These are phyloP conservation scores for Curvularia lunata DNA, from an alignment of 2,329 filamentous ascomycete genomes.

Conservation along the genomic window DNA sequence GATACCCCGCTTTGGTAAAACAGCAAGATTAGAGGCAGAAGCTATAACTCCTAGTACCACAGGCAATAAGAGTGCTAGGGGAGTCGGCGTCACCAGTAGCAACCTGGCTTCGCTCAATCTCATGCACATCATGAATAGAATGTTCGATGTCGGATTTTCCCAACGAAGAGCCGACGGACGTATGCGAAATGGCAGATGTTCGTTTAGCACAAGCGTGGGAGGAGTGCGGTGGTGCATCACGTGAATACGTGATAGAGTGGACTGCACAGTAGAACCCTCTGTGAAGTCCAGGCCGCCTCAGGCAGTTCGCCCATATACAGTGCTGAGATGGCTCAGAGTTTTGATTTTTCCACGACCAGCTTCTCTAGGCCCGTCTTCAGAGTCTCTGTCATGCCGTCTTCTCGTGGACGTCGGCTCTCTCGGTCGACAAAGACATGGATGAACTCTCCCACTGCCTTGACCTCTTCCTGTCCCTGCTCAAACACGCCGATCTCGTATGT, in stretches of 20 bases:
- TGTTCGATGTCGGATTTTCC: not conserved
- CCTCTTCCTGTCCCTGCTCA: slow-evolving; percentile 71
- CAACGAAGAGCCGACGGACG: not conserved
- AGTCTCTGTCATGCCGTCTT: slow-evolving; percentile 66
- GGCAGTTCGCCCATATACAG: too few species aligned
- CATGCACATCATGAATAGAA: not conserved
- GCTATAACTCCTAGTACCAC: not conserved
- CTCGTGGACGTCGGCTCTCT: slow-evolving; percentile 69
- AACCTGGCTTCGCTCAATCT: not conserved
- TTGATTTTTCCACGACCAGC: slow-evolving; percentile 31
- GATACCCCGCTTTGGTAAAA: slow-evolving; percentile 1
- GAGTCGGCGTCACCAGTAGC: not conserved
- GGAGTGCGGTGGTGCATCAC: not conserved
- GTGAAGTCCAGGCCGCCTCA: not conserved
- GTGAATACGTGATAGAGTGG: not conserved
- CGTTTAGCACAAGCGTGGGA: not conserved
- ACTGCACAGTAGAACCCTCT: not conserved
- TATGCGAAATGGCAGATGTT: not conserved
- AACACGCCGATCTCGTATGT: slow-evolving; percentile 91
- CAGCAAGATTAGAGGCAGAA: too few species aligned
- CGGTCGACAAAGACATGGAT: slow-evolving; percentile 89
- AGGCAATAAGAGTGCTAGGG: not conserved
- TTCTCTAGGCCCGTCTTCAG: slow-evolving; percentile 57
- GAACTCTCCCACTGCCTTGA: slow-evolving; percentile 85
- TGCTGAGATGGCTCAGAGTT: slow-evolving; percentile 28